These are phyloP conservation scores for Xanthoconium purpureum DNA, from an alignment of 768 basidiomycete species.

Conservation along the genomic window DNA sequence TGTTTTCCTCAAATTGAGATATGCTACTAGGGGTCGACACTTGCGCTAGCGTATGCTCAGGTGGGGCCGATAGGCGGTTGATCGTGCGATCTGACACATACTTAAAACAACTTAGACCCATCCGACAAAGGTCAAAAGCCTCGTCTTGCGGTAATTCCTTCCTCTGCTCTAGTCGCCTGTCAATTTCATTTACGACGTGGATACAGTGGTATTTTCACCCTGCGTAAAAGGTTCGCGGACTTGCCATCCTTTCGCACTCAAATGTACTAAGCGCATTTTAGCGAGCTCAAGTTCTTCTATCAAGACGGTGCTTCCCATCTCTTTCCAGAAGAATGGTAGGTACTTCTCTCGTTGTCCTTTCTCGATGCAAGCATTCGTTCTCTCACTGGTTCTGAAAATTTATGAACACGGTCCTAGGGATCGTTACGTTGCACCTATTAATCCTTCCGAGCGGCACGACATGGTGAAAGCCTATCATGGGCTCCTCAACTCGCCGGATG, in stretches of 20 bases:
- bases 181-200: constrained; percentile 1
- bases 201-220: constrained; percentile 80
- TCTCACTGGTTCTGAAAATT: not conserved
- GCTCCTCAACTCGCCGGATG: constrained; percentile 70
- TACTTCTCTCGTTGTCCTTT: not conserved
- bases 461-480: constrained; percentile 82
- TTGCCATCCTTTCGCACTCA: not conserved
- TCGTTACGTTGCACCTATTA: constrained; percentile 76
- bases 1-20: not conserved
- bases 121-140: constrained; percentile 73
- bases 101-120: constrained; percentile 49
- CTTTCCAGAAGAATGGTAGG: constrained; percentile 86
- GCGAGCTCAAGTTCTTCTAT: constrained; percentile 91
- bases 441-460: constrained; percentile 74
- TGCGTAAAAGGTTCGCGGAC: constrained; percentile 62
- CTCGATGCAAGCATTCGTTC: not conserved
- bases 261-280: constrained; percentile 12
- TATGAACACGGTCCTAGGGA: constrained; percentile 51
- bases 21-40: constrained; percentile 68
- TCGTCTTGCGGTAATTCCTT: constrained; percentile 64
- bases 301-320: constrained; percentile 79
- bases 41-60: constrained; percentile 84
- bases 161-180: not conserved
- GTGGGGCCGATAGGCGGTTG: constrained; percentile 32
- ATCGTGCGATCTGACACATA: not conserved